Base-by-base conservation (phyloP, 441 rosid species). In the Adansonia grandidieri region DNA sequence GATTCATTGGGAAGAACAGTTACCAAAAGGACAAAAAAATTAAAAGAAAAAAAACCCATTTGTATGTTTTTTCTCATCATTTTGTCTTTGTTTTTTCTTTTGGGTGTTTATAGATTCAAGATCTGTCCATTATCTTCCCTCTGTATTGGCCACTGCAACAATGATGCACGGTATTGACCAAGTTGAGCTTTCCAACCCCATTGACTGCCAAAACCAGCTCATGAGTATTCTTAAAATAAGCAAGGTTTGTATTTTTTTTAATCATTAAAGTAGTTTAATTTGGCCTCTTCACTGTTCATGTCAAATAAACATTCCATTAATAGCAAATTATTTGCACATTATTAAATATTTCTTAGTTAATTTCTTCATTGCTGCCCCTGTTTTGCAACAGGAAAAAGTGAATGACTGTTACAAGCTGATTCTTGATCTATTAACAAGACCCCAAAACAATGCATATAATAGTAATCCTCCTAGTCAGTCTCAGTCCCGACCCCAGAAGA, bases 71-170 rank as follows among this genome's bases (percentile, higher is more conserved):
- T 71, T 69, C 51, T 67, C 19, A 2, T 58, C 6, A 37, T 44
- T 69, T 40, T 73, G 56, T 77, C 60, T 47, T 11, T 57, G 32
- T 54, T 9, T 74, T 58, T 22, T 1, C 1, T 40, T 81, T 20
- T 48, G 67, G 57, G 79, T 68, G 15, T 57, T 48, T 70, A 60
- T 48, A 96, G 99, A 96, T 86, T 83, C 97, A 68, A 92, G 93
- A 90, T 91, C 87, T 79, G 85, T 82, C 82, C 73, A 86, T 2
- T 88, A 84, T 87, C 92, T 84, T 13, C 96, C 99, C 20, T 94
- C 98, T 62, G 90, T 85, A 11, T 74, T 96, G 85, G 99, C 98
- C 32, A 86, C 99, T 58, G 96, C 99, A 2, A 87, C 96, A 60
- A 94, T 96, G 97, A 86, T 91, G 93, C 89, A 85, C 79, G 87